Evolutionary conservation across 2,329 filamentous ascomycete genomes (phyloP), one percentile per base, ranked within the genome.

Genomic region (Neofusicoccum ribis): DNA sequence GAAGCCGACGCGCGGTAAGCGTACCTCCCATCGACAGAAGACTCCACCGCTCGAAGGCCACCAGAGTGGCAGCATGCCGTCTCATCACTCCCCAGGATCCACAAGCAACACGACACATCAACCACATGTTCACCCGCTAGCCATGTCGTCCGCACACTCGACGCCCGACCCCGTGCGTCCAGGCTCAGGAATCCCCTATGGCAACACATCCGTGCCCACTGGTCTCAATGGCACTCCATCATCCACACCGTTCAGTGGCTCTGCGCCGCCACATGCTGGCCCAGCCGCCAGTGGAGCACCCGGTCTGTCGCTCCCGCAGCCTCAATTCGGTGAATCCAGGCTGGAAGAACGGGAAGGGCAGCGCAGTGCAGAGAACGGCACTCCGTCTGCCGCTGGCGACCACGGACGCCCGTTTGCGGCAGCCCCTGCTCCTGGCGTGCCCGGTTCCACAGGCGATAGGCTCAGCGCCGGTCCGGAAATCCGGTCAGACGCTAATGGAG

Each of bases 1-100:
- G 72, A 92, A 92, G 77, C 90, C 90, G 36, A 80, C 92, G 68
- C 86, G 90, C 37, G 88, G 86, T 68, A 93, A 93, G 81, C 86
- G 90, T 63, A 88, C 88, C 27, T 31, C 27, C 66, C 88, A 91
- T 72, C 81, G 89, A 62, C 75, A 77, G 63, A 74, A 71, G 46
- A 75, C 75, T 15, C 77, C 77, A 8, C 72, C 76, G 15, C 60
- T 44, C n/a, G 66, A 60, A 15, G 41, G 49, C n/a, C 64, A 64
- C 43, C 68, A 56, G 67, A 20, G 68, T 59, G 63, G 60, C 62
- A 63, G 63, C 67, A 58, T 27, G 31, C 67, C 36, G 68, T 69
- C 61, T 68, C 70, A 54, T 66, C 69, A 56, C 68, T 66, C 58
- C 36, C 63, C 58, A 64, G 69, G 61, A 72, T 72, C 31, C 64